A percentile compares a stretch with the other conserved stretches of the same genome.
phyloP scores from a whole-genome alignment of 129 eudicot species.

The Arctium lappa region DNA sequence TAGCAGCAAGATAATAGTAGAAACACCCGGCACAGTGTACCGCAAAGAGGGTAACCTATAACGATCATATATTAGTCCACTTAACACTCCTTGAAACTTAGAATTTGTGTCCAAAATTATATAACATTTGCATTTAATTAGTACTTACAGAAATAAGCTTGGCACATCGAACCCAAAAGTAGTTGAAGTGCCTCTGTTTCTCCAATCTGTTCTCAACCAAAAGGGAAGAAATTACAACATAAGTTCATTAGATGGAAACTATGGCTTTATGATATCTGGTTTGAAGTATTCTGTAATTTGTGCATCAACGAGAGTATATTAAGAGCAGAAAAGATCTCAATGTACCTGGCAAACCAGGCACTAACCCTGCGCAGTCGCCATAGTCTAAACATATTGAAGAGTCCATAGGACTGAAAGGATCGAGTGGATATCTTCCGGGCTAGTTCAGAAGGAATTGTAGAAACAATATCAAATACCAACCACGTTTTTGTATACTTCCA shows the following conservation, averaged over 20 bases:
- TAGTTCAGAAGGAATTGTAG: constrained; percentile 76
- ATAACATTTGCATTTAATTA: not conserved
- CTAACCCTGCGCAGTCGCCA: constrained; percentile 91
- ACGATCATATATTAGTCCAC: not conserved
- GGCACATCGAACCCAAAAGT: constrained; percentile 57
- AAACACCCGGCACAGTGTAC: constrained; percentile 65
- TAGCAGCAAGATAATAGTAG: constrained; percentile 56
- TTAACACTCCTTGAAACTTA: too few relatives aligned
- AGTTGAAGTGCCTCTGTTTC: constrained; percentile 58
- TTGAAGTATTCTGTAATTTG: too few relatives aligned
- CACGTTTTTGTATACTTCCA: constrained; percentile 55
- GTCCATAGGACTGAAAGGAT: constrained; percentile 48
- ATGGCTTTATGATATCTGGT: not conserved
- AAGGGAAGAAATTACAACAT: not conserved
- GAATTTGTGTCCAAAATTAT: not conserved
- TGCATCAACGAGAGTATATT: not conserved
- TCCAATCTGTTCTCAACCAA: constrained; percentile 49
- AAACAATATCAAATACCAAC: constrained; percentile 56
- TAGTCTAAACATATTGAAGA: constrained; percentile 68
- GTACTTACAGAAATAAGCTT: constrained; percentile 73
- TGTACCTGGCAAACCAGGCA: constrained; percentile 66
- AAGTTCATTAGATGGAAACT: not conserved
- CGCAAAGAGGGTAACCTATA: constrained; percentile 67
- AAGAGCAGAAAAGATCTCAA: not conserved
- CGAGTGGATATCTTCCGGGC: constrained; percentile 39